These are phyloP conservation scores for Oryza australiensis DNA, from an alignment of 176 grass and related monocot species.

Conservation along the genomic window DNA sequence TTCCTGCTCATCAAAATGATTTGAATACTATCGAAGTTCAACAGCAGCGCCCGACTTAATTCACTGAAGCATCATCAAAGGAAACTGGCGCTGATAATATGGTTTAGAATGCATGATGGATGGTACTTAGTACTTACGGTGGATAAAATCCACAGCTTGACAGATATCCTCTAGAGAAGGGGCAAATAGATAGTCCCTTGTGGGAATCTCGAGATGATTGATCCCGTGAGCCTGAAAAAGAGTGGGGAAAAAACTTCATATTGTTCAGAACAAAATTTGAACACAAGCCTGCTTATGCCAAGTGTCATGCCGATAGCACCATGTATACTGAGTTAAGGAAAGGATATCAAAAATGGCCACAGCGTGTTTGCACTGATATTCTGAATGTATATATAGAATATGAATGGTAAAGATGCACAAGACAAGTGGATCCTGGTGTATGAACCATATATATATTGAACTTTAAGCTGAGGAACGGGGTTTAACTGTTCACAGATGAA, in stretches of 20 bases:
- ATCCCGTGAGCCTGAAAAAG: conserved; percentile 66
- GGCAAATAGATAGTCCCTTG: conserved; percentile 86
- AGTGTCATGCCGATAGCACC: background rate
- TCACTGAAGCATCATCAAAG: background rate
- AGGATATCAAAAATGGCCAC: background rate
- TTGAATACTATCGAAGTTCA: background rate
- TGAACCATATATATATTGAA: background rate
- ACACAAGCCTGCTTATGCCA: background rate
- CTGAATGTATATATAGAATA: background rate
- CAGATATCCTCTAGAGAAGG: conserved; percentile 72
- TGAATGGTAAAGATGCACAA: background rate
- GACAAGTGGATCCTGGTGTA: background rate
- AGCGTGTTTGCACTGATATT: background rate
- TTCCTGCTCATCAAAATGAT: background rate
- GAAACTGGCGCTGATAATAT: background rate
- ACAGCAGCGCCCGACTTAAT: background rate
- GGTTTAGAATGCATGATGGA: background rate
- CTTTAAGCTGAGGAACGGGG: background rate
- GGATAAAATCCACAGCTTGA: conserved; percentile 85
- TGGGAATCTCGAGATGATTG: conserved; percentile 79
- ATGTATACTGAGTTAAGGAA: background rate
- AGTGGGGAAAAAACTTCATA: background rate
- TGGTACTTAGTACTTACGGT: conserved; percentile 68
- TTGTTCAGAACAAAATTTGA: background rate
- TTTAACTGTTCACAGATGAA: background rate